Base-by-base conservation (phyloP, 2,329 filamentous ascomycete species). In the Kalmusia sp. region DNA sequence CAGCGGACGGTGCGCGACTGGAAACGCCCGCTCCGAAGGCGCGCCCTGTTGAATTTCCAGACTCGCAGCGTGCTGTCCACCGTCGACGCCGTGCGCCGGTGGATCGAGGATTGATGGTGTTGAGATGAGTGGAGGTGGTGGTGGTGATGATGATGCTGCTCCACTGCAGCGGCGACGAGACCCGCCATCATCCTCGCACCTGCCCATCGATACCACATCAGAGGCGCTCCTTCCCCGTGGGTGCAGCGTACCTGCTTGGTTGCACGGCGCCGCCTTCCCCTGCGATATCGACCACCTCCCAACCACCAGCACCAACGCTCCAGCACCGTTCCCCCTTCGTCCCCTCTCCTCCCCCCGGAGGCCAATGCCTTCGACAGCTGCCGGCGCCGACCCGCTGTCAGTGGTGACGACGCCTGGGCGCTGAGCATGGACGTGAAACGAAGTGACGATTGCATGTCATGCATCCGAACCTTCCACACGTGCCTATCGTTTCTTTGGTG, bases 351-450 rank as follows among this genome's bases (percentile, higher is more conserved):
- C n/a, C n/a, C 14, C 34, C 34, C 9, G 34, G 22, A 7, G 5
- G 15, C 15, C 34, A 21, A 37, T 8, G 34, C 34, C 2, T 35
- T 35, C 33, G 33, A 35, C 33, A 35, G 4, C 33, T 8, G 6
- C 15, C 15, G 4, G 11, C 28, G n/a, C 11, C 37, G n/a, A 28
- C 47, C 28, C 33, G 37, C 34, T 33, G 41, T 53, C 55, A 51
- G 44, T 52, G 40, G 38, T 49, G 38, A 57, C 45, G 40, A 51
- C 52, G 52, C 47, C 50, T 45, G 33, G 31, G 48, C 52, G 45
- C 38, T 49, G 51, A 51, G 52, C 61, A 59, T 62, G 55, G 61
- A 54, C 59, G 55, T 55, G 61, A 64, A 64, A 64, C 61, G 49
- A 28, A 33, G 35, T 54, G 38, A 43, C 30, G 48, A 49, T 27